A percentile compares a stretch with the other conserved stretches of the same genome.
Conservation (phyloP, 805 yeast species). For the Saccharomycopsis fermentans region DNA sequence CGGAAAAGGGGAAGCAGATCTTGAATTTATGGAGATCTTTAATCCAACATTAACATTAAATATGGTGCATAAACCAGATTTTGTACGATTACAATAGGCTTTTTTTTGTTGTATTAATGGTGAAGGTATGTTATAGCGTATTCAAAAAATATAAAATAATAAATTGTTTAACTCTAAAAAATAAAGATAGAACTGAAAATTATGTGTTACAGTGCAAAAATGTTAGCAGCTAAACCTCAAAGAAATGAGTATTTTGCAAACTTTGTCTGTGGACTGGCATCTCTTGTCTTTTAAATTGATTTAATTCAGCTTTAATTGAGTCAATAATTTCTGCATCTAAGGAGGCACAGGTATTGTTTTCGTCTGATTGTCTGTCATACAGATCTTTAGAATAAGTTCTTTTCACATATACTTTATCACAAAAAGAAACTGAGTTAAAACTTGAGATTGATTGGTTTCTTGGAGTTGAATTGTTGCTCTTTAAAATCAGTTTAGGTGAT, state of each 20-base stretch:
- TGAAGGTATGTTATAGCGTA: not conserved
- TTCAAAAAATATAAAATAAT: not conserved
- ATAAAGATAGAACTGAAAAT: not conserved
- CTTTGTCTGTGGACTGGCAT: constrained; percentile 64
- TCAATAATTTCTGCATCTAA: constrained; percentile 42
- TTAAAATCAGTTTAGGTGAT: not conserved
- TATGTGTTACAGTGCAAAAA: not conserved
- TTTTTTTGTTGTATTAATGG: not conserved
- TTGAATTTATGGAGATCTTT: constrained; percentile 82
- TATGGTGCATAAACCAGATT: constrained; percentile 45
- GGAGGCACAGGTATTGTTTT: constrained; percentile 30
- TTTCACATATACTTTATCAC: constrained; percentile 37
- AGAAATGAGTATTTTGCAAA: constrained; percentile 54
- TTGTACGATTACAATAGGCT: constrained; percentile 34
- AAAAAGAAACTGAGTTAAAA: constrained; percentile 32
- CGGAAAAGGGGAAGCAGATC: constrained; percentile 87
- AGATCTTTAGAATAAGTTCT: constrained; percentile 42
- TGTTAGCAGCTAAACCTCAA: constrained; percentile 28
- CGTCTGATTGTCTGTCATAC: constrained; percentile 46
- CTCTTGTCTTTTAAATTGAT: constrained; percentile 42
- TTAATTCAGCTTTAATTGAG: constrained; percentile 54
- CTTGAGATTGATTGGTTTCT: constrained; percentile 4
- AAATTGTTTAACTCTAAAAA: not conserved
- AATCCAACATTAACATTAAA: constrained; percentile 48
- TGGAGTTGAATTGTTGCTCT: not conserved